Percentiles rank a stretch among this genome's conserved stretches.
These are phyloP conservation scores for Talaromyces funiculosus DNA, from an alignment of 2,329 filamentous ascomycete species.

Conservation along the genomic window DNA sequence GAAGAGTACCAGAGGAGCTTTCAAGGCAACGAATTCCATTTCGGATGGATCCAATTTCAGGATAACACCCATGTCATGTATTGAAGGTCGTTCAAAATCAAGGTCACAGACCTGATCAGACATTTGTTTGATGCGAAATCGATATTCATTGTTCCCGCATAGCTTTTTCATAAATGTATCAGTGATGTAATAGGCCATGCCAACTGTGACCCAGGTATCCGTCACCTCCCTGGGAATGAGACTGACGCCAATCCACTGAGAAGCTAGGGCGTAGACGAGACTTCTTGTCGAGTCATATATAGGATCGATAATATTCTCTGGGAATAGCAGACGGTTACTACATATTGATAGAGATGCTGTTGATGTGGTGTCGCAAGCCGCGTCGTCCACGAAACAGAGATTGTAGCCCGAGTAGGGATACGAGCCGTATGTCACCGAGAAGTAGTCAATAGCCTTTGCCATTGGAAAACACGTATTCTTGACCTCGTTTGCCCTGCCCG, in stretches of 20 bases:
- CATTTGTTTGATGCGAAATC: constrained; percentile 79
- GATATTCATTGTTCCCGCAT: constrained; percentile 90
- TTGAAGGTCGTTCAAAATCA: constrained; percentile 74
- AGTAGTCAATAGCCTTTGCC: constrained; percentile 80
- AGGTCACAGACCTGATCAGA: constrained; percentile 75
- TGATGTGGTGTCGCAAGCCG: constrained; percentile 66
- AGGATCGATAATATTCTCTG: constrained; percentile 76
- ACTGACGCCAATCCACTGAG: constrained; percentile 91
- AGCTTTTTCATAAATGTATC: constrained; percentile 86
- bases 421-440: constrained; percentile 78
- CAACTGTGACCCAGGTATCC: constrained; percentile 85
- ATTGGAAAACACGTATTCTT: constrained; percentile 81
- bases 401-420: constrained; percentile 93
- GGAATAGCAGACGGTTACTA: constrained; percentile 78
- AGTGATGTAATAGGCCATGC: constrained; percentile 90
- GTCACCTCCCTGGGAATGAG: constrained; percentile 74
- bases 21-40: constrained; percentile 82
- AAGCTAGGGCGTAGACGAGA: constrained; percentile 76
- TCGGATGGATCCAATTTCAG: constrained; percentile 80
- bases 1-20: constrained; percentile 84
- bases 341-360: constrained; percentile 81
- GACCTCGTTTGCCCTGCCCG: constrained; percentile 73
- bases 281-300: constrained; percentile 75
- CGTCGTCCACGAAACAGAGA: constrained; percentile 88
- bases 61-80: constrained; percentile 71